phyloP scores from a whole-genome alignment of 169 alveolate species.

The Amoebophrya sp. region DNA sequence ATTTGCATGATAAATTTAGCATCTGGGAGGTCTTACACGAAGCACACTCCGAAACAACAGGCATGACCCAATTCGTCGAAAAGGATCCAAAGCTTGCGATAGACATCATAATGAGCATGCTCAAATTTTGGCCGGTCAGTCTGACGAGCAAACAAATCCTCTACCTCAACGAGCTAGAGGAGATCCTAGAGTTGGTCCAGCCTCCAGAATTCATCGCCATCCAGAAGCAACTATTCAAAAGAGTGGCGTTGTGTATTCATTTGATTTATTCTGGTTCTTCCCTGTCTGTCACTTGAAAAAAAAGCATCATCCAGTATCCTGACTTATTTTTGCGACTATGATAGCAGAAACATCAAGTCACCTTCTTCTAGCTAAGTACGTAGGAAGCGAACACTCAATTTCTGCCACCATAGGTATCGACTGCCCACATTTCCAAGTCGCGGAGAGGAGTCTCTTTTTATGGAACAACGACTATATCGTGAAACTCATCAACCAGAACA shows the following conservation, averaged over 20 bases:
- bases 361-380: too few relatives aligned
- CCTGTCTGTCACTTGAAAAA: too few relatives aligned
- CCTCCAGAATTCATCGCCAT: constrained; percentile 35
- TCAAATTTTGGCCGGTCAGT: constrained; percentile 95
- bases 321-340: too few relatives aligned
- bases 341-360: too few relatives aligned
- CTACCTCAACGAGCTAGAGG: constrained; percentile 89
- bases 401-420: too few relatives aligned
- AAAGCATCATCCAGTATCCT: too few relatives aligned
- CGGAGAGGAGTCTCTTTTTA: constrained; percentile 80
- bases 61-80: constrained; percentile 61
- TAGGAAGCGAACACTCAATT: too few relatives aligned
- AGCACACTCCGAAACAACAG: too few relatives aligned
- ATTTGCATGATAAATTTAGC: too few relatives aligned
- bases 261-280: not conserved
- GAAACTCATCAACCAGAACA: constrained; percentile 63
- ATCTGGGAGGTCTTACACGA: too few relatives aligned
- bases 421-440: constrained; percentile 64
- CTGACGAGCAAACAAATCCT: constrained; percentile 87
- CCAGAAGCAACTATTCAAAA: constrained; percentile 33
- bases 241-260: constrained; percentile 36
- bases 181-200: constrained; percentile 58
- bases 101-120: constrained; percentile 79
- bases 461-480: constrained; percentile 81
- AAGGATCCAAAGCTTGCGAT: constrained; percentile 91